These are phyloP conservation scores for Cyclocybe cylindracea DNA, from an alignment of 768 basidiomycete species.

Conservation along the genomic window DNA sequence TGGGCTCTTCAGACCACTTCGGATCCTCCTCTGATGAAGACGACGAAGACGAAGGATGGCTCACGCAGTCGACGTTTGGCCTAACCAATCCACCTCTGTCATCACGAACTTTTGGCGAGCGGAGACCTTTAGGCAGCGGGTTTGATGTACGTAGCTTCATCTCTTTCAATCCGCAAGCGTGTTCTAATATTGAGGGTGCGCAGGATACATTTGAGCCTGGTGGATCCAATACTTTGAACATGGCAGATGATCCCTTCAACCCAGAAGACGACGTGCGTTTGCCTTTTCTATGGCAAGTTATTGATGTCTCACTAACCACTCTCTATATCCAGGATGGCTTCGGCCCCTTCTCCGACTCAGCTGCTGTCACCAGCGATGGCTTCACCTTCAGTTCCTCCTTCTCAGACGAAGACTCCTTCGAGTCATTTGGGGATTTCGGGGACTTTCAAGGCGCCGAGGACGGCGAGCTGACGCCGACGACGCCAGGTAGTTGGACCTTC, in stretches of 20 bases:
- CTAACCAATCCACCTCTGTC: slow-evolving; percentile 50
- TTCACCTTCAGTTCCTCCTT: slow-evolving; percentile 62
- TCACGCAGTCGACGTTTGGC: slow-evolving; percentile 75
- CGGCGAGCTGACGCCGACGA: slow-evolving; percentile 40
- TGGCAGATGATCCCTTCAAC: slow-evolving; percentile 53
- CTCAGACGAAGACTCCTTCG: slow-evolving; percentile 72
- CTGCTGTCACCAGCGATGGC: slow-evolving; percentile 44
- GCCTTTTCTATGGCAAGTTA: not conserved
- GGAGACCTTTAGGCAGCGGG: slow-evolving; percentile 44
- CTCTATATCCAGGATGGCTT: slow-evolving; percentile 53
- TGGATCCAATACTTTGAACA: slow-evolving; percentile 30
- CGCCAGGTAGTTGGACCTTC: slow-evolving; percentile 71
- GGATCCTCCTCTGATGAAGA: slow-evolving; percentile 66
- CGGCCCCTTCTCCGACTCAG: slow-evolving; percentile 78
- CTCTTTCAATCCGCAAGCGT: not conserved
- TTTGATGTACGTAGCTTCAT: slow-evolving; percentile 51
- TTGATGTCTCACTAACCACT: not conserved
- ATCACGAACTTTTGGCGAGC: slow-evolving; percentile 44
- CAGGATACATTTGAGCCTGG: slow-evolving; percentile 57
- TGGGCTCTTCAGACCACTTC: slow-evolving; percentile 61
- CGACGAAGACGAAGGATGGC: slow-evolving; percentile 80
- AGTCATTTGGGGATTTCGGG: slow-evolving; percentile 79
- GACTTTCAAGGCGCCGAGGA: slow-evolving; percentile 66
- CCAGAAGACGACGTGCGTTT: slow-evolving; percentile 51
- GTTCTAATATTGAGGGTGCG: not conserved